A percentile compares a stretch with the other conserved stretches of the same genome.
These are phyloP conservation scores for Capsicum baccatum DNA, from an alignment of 257 asterid species.

Conservation along the genomic window DNA sequence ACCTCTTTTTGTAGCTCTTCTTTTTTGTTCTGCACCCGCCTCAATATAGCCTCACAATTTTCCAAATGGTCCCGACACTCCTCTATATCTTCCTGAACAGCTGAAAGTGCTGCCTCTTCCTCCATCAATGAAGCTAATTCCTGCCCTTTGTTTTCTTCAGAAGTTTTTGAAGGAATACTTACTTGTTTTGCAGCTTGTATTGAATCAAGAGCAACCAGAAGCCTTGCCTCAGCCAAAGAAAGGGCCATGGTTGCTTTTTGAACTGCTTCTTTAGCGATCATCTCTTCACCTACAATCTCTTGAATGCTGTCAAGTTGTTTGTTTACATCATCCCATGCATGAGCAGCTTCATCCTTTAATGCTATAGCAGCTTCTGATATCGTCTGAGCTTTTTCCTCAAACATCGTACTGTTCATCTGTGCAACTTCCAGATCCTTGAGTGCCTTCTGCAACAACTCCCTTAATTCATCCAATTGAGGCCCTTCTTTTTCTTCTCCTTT, in stretches of 20 bases:
- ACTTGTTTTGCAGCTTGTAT: slow-evolving; percentile 48
- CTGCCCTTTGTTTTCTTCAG: slow-evolving; percentile 44
- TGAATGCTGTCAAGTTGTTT: slow-evolving; percentile 56
- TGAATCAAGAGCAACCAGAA: slow-evolving; percentile 64
- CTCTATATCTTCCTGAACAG: slow-evolving; percentile 61
- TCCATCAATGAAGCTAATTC: slow-evolving; percentile 43
- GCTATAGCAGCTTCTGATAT: slow-evolving; percentile 94
- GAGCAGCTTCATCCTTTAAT: slow-evolving; percentile 78
- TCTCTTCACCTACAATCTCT: slow-evolving; percentile 73
- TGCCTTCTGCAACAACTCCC: slow-evolving; percentile 81
- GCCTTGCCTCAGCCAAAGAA: slow-evolving; percentile 84
- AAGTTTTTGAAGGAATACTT: slow-evolving; percentile 33
- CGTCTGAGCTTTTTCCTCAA: slow-evolving; percentile 88
- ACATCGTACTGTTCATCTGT: slow-evolving; percentile 68
- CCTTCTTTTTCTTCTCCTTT: slow-evolving; percentile 50
- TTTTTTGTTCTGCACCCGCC: slow-evolving; percentile 67
- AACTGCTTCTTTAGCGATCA: slow-evolving; percentile 69
- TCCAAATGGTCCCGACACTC: slow-evolving; percentile 62
- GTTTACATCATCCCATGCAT: slow-evolving; percentile 68
- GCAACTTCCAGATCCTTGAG: slow-evolving; percentile 77
- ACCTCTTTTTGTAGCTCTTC: slow-evolving; percentile 89
- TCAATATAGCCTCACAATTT: slow-evolving; percentile 74
- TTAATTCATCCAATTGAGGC: slow-evolving; percentile 74
- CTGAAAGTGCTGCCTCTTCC: slow-evolving; percentile 58
- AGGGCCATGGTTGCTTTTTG: slow-evolving; percentile 70